These are phyloP conservation scores for Apiospora kogelbergensis DNA, from an alignment of 2,329 filamentous ascomycete species.

Conservation along the genomic window DNA sequence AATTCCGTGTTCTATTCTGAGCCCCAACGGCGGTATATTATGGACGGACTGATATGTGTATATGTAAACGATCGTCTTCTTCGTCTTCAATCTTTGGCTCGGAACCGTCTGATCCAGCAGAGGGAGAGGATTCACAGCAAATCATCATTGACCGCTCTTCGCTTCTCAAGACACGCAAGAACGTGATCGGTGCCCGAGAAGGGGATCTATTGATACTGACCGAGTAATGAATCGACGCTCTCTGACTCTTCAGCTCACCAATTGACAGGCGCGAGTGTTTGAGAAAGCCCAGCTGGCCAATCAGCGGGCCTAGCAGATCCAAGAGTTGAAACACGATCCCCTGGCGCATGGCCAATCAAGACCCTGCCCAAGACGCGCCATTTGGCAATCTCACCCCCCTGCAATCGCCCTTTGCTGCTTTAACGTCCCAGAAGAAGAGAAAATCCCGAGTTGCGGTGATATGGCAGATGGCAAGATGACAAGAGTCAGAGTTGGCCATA, in stretches of 20 bases:
- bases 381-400: not conserved
- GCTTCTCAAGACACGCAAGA: not conserved
- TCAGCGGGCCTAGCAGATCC: not conserved
- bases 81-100: not conserved
- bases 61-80: not conserved
- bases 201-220: not conserved
- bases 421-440: not conserved
- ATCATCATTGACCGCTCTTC: not conserved
- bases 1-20: not conserved
- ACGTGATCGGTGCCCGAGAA: not conserved
- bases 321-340: slow-evolving; percentile 9
- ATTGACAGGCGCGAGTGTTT: slow-evolving; percentile 10
- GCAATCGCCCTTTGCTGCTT: not conserved
- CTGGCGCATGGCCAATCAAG: slow-evolving; percentile 1
- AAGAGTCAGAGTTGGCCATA: not conserved
- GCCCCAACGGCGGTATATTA: not conserved
- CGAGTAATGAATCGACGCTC: not conserved
- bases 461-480: not conserved
- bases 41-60: not conserved
- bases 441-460: not conserved
- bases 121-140: not conserved
- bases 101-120: not conserved
- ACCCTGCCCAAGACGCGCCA: not conserved
- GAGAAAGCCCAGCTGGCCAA: slow-evolving; percentile 2
- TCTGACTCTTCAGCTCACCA: slow-evolving; percentile 4